Base-by-base conservation (phyloP, 345 rosid species). In the Pugionium cornutum region DNA sequence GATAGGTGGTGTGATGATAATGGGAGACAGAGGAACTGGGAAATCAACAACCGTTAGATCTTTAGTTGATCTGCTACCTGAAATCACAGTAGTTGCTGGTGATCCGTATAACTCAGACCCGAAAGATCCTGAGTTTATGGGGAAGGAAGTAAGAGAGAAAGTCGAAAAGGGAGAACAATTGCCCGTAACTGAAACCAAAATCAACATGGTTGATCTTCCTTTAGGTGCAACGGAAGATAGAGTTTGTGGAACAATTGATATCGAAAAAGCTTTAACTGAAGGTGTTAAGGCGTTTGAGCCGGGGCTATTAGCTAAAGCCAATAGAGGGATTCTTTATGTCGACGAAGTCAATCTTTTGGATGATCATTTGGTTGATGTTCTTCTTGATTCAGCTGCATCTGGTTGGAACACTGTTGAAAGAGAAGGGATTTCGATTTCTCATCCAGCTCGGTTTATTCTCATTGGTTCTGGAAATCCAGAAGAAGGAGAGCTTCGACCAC, bases 361-460 rank as follows among this genome's bases (percentile, higher is more conserved):
- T 63, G 97, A 90, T 65, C 97, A 90, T 69, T 83, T 90, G 28
- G 97, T 90, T 34, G 97, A 90, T 67, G 97, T 90, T 71, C 87
- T 88, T 68, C 71, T 92, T 65, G 95, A 92, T 80, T 92, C 98
- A 0, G 96, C 98, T 64, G 98, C 98, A 25, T 92, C 96, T 0
- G 95, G 98, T 44, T 92, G 96, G 98, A 92, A 92, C 77, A 92
- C 95, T 0, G 95, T 92, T 34, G 98, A 92, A 69, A 84, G 98
- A 78, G 98, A 92, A 77, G 98, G 98, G 59, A 87, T 91, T 48
- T 91, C 98, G 4, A 87, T 89, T 51, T 89, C 96, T 43, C 98
- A 91, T 53, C 96, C 96, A 2, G 98, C 98, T 35, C 84, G 95
- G 51, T 91, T 91, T 74, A 91, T 91, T 70, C 78, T 91, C 48